These are phyloP conservation scores for Hyaloscypha finlandica DNA, from an alignment of 495 filamentous ascomycete species.

Conservation along the genomic window DNA sequence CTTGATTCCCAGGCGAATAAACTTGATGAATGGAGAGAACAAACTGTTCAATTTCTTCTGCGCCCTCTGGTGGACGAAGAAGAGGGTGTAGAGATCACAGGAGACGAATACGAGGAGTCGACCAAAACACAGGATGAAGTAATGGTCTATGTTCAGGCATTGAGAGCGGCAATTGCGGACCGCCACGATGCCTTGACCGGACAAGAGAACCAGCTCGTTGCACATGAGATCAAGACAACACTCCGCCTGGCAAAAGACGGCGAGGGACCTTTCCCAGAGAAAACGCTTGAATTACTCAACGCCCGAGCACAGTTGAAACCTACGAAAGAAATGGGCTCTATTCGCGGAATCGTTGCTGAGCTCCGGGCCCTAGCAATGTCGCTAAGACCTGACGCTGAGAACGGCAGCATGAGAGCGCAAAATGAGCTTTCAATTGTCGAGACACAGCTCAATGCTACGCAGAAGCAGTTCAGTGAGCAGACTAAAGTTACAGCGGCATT, in stretches of 20 bases:
- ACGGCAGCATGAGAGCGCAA: conserved; percentile 61
- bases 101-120: conserved; percentile 86
- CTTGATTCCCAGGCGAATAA: conserved; percentile 70
- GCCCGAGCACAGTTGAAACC: conserved; percentile 60
- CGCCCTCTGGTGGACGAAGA: conserved; percentile 83
- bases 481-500: conserved; percentile 60
- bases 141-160: conserved; percentile 77
- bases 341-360: conserved; percentile 69
- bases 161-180: conserved; percentile 76
- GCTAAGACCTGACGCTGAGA: conserved; percentile 61
- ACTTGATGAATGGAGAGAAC: conserved; percentile 72
- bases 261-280: conserved; percentile 71
- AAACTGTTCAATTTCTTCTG: conserved; percentile 67
- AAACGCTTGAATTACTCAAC: conserved; percentile 62
- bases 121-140: conserved; percentile 67
- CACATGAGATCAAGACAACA: conserved; percentile 68
- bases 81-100: conserved; percentile 68
- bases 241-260: conserved; percentile 58
- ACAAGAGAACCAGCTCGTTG: conserved; percentile 72
- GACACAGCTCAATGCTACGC: conserved; percentile 53
- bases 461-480: conserved; percentile 64
- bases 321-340: conserved; percentile 55
- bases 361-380: conserved; percentile 62
- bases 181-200: conserved; percentile 75
- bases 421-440: conserved; percentile 61